These are phyloP conservation scores for Corinectria fuckeliana DNA, from an alignment of 2,329 filamentous ascomycete genomes.

Conservation along the genomic window DNA sequence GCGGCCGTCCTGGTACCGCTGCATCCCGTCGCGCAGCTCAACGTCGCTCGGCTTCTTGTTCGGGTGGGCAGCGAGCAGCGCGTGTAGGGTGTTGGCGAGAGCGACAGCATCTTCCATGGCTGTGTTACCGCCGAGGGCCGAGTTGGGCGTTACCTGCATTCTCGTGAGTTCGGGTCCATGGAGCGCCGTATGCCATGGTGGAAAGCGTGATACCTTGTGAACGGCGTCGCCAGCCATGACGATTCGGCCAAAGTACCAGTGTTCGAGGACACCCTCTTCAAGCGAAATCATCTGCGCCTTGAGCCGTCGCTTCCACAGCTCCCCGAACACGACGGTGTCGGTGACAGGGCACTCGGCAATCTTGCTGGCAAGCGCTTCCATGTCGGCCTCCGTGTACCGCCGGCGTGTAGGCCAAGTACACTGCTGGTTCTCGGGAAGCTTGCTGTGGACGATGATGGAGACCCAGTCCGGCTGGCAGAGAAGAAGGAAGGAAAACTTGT, in stretches of 20 bases:
- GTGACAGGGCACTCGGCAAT: slow-evolving; percentile 38
- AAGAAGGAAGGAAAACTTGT: slow-evolving; percentile 37
- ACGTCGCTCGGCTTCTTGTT: background rate
- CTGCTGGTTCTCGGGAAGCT: slow-evolving; percentile 20
- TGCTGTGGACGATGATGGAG: slow-evolving; percentile 31
- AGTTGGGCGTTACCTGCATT: slow-evolving; percentile 37
- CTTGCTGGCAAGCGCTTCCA: slow-evolving; percentile 34
- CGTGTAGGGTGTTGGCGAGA: slow-evolving; percentile 30
- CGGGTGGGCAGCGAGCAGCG: background rate
- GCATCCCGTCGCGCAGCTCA: background rate
- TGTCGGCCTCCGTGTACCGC: slow-evolving; percentile 42
- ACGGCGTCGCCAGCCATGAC: slow-evolving; percentile 44
- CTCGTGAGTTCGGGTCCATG: no score
- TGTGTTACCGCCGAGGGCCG: slow-evolving; percentile 40
- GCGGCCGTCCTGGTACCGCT: background rate
- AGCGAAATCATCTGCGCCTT: slow-evolving; percentile 35
- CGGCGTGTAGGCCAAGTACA: slow-evolving; percentile 30
- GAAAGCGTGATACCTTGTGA: slow-evolving; percentile 27
- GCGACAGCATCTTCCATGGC: slow-evolving; percentile 37
- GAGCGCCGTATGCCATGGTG: no score
- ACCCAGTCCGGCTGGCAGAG: slow-evolving; percentile 2
- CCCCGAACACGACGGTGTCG: slow-evolving; percentile 40
- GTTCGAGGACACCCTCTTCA: slow-evolving; percentile 41
- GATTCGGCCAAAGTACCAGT: slow-evolving; percentile 41
- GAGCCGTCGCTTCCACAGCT: slow-evolving; percentile 40